Base-by-base conservation (phyloP, 2,329 filamentous ascomycete genomes). In the Penicillium sp. region DNA sequence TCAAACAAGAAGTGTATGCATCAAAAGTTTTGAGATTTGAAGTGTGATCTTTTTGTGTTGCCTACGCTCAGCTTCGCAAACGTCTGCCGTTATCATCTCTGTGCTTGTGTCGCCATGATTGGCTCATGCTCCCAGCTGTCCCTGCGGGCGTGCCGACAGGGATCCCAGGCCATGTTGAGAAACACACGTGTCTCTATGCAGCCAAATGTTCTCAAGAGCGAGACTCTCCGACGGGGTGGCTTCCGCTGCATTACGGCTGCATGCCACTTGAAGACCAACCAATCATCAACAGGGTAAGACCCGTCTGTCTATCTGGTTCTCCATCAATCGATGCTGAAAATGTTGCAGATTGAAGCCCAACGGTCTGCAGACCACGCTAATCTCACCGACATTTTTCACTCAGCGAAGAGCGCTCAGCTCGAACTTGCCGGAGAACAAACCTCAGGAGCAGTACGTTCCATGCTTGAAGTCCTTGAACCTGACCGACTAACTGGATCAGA, bases 401-500 rank as follows among this genome's bases (percentile, higher is more conserved):
- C 59, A 62, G 24, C 34, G 64, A 54, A 61, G 66, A 53, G 67
- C 64, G 61, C 55, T 56, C 18, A 52, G 65, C 11, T 61, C 62
- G 18, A 64, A 69, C 45, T 57, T 60, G 7, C 55, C 66, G 5
- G 61, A 63, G 10, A 54, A 53, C 11, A 53, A 62, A 11, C 10
- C 52, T n/a, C 21, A 59, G 4, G 47, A 56, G 55, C 55, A 53
- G 65, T 65, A 56, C 29, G 65, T 60, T 18, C 13, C 38, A 40
- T 16, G 8, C 7, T n/a, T n/a, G 4, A 21, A 18, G 18, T 40
- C 16, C 5, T 3, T 16, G 13, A 43, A 18, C 24, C 39, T 24
- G 18, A 40, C 18, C 6, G 24, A 48, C 51, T 61, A 52, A 65
- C 46, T 18, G 9, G 4, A 21, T 11, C 46, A 71, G 65, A 43